Conservation (phyloP, 2,329 filamentous ascomycete genomes). For the Phaeomoniella chlamydospora region DNA sequence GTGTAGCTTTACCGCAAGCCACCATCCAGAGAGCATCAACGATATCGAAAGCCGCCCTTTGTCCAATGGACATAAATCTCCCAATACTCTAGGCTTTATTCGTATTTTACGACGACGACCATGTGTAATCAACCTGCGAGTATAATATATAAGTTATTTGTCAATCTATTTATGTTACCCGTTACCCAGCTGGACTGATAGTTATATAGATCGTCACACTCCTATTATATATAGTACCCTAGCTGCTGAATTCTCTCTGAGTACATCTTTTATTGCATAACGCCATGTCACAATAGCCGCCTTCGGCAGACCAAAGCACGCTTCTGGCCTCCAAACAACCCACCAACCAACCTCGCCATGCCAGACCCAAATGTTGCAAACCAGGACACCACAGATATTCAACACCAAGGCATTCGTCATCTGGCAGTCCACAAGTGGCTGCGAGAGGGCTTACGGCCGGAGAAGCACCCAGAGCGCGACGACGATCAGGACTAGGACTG, state of each 20-base stretch:
- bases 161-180: too few relatives aligned
- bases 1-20: too few relatives aligned
- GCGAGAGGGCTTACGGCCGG: not conserved
- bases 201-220: too few relatives aligned
- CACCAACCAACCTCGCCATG: not conserved
- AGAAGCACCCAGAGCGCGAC: constrained; percentile 1
- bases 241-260: not conserved
- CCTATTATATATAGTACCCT: too few relatives aligned
- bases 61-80: too few relatives aligned
- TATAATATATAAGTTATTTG: too few relatives aligned
- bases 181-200: too few relatives aligned
- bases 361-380: not conserved
- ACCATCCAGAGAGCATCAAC: too few relatives aligned
- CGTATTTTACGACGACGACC: too few relatives aligned
- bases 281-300: not conserved
- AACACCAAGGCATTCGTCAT: not conserved
- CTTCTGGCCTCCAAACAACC: not conserved
- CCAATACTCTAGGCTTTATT: too few relatives aligned
- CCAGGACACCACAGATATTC: not conserved
- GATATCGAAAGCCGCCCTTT: too few relatives aligned
- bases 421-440: not conserved
- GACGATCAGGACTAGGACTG: not conserved
- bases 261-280: not conserved
- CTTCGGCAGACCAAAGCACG: not conserved
- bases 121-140: too few relatives aligned